Conservation (phyloP, 2,329 filamentous ascomycete species). For the Aschersonia sp. region DNA sequence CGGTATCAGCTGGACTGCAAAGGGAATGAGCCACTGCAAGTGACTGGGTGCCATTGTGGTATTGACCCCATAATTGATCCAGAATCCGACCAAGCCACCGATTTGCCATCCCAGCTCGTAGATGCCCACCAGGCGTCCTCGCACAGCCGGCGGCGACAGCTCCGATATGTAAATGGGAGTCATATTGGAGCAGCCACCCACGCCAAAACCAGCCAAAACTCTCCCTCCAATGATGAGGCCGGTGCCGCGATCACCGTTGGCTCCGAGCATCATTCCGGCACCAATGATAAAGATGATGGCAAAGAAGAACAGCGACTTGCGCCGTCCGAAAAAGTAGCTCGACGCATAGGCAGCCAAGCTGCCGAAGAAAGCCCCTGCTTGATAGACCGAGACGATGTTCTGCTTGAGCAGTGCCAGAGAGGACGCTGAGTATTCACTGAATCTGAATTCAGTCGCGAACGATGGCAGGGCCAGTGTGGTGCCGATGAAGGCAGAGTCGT, state of each 20-base stretch:
- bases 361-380: constrained; percentile 22
- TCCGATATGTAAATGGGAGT: constrained; percentile 11
- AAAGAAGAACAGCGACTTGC: constrained; percentile 8
- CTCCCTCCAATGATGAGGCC: constrained; percentile 11
- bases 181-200: constrained; percentile 11
- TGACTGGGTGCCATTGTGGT: constrained; percentile 28
- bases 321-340: constrained; percentile 8
- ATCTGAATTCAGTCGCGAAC: constrained; percentile 54
- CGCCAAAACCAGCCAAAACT: constrained; percentile 10
- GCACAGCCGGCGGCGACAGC: constrained; percentile 7
- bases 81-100: constrained; percentile 8
- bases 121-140: constrained; percentile 9
- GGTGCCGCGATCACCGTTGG: constrained; percentile 21
- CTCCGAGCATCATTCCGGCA: constrained; percentile 25
- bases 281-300: constrained; percentile 8
- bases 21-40: constrained; percentile 49
- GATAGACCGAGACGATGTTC: constrained; percentile 71
- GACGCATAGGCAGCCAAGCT: constrained; percentile 8
- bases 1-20: constrained; percentile 53
- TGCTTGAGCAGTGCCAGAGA: constrained; percentile 47
- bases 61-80: constrained; percentile 43
- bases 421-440: constrained; percentile 30
- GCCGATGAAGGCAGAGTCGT: constrained; percentile 66
- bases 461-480: constrained; percentile 58
- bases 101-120: constrained; percentile 10